Conservation (phyloP, 2,329 filamentous ascomycete species). For the Aspergillus sp. region DNA sequence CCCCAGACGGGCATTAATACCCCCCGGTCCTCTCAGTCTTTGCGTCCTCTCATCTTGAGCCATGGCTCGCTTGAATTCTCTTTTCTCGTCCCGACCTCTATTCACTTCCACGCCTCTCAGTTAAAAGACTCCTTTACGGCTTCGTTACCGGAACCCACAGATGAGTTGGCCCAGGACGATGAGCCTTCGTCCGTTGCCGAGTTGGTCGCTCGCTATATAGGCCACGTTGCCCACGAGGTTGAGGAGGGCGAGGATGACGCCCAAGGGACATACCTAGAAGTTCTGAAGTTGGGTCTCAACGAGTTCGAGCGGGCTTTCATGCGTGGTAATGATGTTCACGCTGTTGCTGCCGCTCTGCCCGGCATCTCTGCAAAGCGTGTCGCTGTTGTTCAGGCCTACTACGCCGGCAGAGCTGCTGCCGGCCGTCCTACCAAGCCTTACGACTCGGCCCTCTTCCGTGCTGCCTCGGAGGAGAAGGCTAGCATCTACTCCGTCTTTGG, state of each 20-base stretch:
- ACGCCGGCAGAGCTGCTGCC: slow-evolving; percentile 73
- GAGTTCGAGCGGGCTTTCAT: slow-evolving; percentile 96
- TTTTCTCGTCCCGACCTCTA: slow-evolving; percentile 86
- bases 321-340: slow-evolving; percentile 92
- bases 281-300: slow-evolving; percentile 84
- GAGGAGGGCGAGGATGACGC: slow-evolving; percentile 87
- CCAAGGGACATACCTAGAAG: slow-evolving; percentile 83
- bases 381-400: slow-evolving; percentile 83
- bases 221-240: slow-evolving; percentile 79
- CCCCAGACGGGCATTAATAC: slow-evolving; percentile 95
- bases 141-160: slow-evolving; percentile 81
- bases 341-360: slow-evolving; percentile 73
- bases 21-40: slow-evolving; percentile 84
- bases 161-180: slow-evolving; percentile 95
- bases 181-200: slow-evolving; percentile 95
- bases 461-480: slow-evolving; percentile 74
- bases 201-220: slow-evolving; percentile 87
- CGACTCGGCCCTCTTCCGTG: slow-evolving; percentile 85
- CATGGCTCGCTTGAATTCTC: slow-evolving; percentile 96
- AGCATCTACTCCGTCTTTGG: slow-evolving; percentile 92
- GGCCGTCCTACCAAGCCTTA: slow-evolving; percentile 85
- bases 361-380: slow-evolving; percentile 93
- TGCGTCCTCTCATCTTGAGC: slow-evolving; percentile 80
- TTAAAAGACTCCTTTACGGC: slow-evolving; percentile 84
- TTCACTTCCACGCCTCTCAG: slow-evolving; percentile 94